Evolutionary conservation across 2,329 filamentous ascomycete genomes (phyloP).

Genomic region (Trichothecium sympodiale): DNA sequence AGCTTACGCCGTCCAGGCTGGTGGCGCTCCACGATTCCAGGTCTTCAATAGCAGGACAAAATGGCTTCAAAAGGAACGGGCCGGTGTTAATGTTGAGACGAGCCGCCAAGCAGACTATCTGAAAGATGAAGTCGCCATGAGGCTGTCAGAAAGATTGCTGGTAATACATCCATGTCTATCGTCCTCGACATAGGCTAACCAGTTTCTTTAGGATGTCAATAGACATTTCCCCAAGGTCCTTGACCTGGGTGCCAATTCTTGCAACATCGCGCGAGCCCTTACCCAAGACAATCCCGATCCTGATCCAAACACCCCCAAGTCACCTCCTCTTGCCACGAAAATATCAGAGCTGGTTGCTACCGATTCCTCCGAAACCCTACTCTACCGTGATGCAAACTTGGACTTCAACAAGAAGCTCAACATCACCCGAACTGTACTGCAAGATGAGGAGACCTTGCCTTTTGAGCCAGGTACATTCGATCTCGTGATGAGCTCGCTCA

Average conservation of each 20-base stretch:
- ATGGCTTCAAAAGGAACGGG: slow-evolving; percentile 83
- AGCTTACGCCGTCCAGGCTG: slow-evolving; percentile 66
- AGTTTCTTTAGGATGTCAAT: slow-evolving; percentile 65
- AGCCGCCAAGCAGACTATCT: slow-evolving; percentile 84
- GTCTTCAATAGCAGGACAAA: slow-evolving; percentile 87
- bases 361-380: slow-evolving; percentile 66
- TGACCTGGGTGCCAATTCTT: slow-evolving; percentile 90
- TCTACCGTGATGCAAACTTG: slow-evolving; percentile 68
- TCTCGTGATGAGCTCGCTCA: slow-evolving; percentile 78
- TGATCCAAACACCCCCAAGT: slow-evolving; percentile 40
- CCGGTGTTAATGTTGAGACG: slow-evolving; percentile 55
- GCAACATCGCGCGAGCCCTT: slow-evolving; percentile 80
- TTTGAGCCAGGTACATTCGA: slow-evolving; percentile 73
- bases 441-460: slow-evolving; percentile 62
- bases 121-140: slow-evolving; percentile 78
- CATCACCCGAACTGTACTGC: slow-evolving; percentile 65
- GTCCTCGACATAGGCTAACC: neutral
- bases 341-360: slow-evolving; percentile 68
- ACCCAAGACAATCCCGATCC: slow-evolving; percentile 58
- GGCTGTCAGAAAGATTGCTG: slow-evolving; percentile 76
- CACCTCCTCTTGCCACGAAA: slow-evolving; percentile 56
- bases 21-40: slow-evolving; percentile 68
- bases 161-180: slow-evolving; percentile 30
- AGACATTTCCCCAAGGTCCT: slow-evolving; percentile 74
- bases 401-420: slow-evolving; percentile 65